Evolutionary conservation across 1,139 yeast genomes (phyloP).

Genomic region (Geotrichum phurueaensis): DNA sequence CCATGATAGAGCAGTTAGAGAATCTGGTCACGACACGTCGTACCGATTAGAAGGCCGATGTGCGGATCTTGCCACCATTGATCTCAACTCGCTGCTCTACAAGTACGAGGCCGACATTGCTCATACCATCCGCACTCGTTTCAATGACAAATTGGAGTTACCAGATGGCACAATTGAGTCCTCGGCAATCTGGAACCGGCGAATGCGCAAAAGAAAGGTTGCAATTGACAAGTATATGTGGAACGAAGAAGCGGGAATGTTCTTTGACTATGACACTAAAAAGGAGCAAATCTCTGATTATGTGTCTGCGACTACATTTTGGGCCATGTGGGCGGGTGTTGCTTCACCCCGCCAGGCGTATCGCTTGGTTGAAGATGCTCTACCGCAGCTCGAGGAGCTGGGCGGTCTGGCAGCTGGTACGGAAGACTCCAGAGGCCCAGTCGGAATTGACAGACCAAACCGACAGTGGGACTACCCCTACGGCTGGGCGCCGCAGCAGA

Average conservation of each 20-base stretch:
- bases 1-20: slow-evolving; percentile 94
- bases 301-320: slow-evolving; percentile 85
- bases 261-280: slow-evolving; percentile 76
- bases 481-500: slow-evolving; percentile 99
- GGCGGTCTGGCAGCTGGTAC: slow-evolving; percentile 94
- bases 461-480: slow-evolving; percentile 98
- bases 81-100: slow-evolving; percentile 76
- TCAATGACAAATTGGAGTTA: slow-evolving; percentile 44
- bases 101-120: slow-evolving; percentile 89
- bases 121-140: slow-evolving; percentile 50
- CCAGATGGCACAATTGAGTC: slow-evolving; percentile 44
- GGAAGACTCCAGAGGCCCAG: slow-evolving; percentile 63
- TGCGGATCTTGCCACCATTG: slow-evolving; percentile 87
- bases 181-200: slow-evolving; percentile 53
- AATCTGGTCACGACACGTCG: slow-evolving; percentile 93
- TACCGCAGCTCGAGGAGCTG: slow-evolving; percentile 70
- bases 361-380: slow-evolving; percentile 50
- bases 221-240: slow-evolving; percentile 69
- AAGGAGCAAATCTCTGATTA: slow-evolving; percentile 52
- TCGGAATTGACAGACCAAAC: slow-evolving; percentile 66
- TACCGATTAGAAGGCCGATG: slow-evolving; percentile 86
- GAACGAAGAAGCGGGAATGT: slow-evolving; percentile 76
- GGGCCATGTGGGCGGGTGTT: slow-evolving; percentile 85
- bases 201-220: slow-evolving; percentile 51
- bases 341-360: slow-evolving; percentile 74